phyloP scores from a whole-genome alignment of 495 filamentous ascomycete genomes.

The Chaetomium tenue region DNA sequence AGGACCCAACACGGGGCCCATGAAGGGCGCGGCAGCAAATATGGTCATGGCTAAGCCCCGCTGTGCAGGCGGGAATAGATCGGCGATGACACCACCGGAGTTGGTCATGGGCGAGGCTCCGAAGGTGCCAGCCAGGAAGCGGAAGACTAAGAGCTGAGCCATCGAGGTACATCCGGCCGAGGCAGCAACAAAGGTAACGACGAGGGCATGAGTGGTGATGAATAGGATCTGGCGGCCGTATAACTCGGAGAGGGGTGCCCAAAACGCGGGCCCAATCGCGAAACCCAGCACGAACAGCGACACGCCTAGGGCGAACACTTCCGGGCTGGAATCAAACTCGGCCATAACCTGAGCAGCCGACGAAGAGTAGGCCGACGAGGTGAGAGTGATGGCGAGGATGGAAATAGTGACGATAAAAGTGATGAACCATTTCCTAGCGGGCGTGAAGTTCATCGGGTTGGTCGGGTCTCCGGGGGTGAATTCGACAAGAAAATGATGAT shows the following conservation, averaged over 20 bases:
- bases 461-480: background rate
- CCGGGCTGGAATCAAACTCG: conserved; percentile 54
- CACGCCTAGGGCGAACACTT: conserved; percentile 63
- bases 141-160: conserved; percentile 49
- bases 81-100: conserved; percentile 56
- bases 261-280: conserved; percentile 53
- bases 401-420: conserved; percentile 62
- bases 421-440: conserved; percentile 62
- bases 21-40: conserved; percentile 50
- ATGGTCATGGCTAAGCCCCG: conserved; percentile 53
- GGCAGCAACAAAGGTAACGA: conserved; percentile 48
- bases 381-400: conserved; percentile 73
- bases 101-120: conserved; percentile 49
- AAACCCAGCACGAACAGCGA: conserved; percentile 73
- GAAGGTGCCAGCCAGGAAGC: conserved; percentile 50
- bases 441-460: conserved; percentile 4
- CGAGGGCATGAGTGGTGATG: conserved; percentile 53
- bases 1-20: conserved; percentile 57
- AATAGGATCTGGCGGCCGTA: conserved; percentile 55
- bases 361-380: conserved; percentile 72
- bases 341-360: conserved; percentile 61
- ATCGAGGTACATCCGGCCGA: conserved; percentile 46
- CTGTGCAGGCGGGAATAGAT: conserved; percentile 46
- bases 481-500: background rate
- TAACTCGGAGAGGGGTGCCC: conserved; percentile 53